Conservation (phyloP, 2,329 filamentous ascomycete genomes). For the Pleurostoma richardsiae region DNA sequence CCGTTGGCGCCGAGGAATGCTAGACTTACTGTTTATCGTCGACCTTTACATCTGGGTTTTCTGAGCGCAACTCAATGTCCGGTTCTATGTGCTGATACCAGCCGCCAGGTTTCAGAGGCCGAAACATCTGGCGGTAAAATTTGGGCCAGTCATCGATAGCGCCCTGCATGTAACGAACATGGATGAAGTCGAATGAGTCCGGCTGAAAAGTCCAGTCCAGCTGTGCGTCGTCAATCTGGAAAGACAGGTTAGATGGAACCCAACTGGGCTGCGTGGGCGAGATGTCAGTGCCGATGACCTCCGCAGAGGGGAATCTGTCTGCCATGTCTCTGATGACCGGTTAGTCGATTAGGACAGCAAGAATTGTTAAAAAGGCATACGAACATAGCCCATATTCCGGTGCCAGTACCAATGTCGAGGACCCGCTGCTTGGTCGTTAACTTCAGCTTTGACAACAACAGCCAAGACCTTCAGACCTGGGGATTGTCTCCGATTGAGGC, state of each 20-base stretch:
- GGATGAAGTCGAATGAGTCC: slow-evolving; percentile 52
- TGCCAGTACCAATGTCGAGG: slow-evolving; percentile 47
- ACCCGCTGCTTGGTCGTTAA: slow-evolving; percentile 12
- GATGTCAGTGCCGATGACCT: slow-evolving; percentile 27
- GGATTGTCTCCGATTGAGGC: slow-evolving; percentile 15
- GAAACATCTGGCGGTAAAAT: slow-evolving; percentile 45
- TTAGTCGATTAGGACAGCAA: not conserved
- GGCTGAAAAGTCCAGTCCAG: slow-evolving; percentile 38
- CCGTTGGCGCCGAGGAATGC: too few relatives aligned
- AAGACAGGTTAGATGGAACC: slow-evolving; percentile 22
- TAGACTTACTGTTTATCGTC: not conserved
- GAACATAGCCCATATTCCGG: slow-evolving; percentile 42
- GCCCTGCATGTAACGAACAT: slow-evolving; percentile 53
- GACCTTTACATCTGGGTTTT: not conserved
- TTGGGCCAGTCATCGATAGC: slow-evolving; percentile 50
- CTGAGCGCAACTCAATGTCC: not conserved
- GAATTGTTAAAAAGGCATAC: not conserved
- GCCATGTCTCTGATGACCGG: slow-evolving; percentile 27
- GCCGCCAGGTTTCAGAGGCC: slow-evolving; percentile 38
- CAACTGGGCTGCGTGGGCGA: slow-evolving; percentile 26
- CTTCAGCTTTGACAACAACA: not conserved
- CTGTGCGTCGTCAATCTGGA: slow-evolving; percentile 16
- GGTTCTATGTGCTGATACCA: slow-evolving; percentile 16
- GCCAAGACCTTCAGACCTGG: not conserved
- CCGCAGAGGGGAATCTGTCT: slow-evolving; percentile 19